These are phyloP conservation scores for Rhypophila decipiens DNA, from an alignment of 495 filamentous ascomycete genomes.

Conservation along the genomic window DNA sequence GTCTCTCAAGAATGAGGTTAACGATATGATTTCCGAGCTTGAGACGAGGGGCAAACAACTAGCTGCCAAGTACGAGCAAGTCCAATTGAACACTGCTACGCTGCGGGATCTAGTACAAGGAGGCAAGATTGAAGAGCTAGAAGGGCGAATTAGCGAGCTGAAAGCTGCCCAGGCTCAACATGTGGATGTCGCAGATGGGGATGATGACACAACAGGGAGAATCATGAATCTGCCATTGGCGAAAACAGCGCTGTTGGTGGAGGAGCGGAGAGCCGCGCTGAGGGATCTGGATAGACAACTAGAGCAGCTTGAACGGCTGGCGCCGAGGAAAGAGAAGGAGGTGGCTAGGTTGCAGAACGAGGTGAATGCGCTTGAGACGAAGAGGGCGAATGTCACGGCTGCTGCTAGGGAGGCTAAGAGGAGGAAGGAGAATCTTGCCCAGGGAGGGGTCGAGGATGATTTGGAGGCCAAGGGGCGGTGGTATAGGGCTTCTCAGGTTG, in stretches of 20 bases:
- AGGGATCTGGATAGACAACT: constrained; percentile 63
- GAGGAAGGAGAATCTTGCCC: constrained; percentile 59
- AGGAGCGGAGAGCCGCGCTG: constrained; percentile 54
- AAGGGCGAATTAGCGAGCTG: constrained; percentile 51
- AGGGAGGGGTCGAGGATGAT: constrained; percentile 65
- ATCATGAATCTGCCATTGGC: constrained; percentile 49
- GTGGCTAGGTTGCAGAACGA: constrained; percentile 67
- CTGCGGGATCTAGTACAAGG: constrained; percentile 51
- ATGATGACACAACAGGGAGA: background rate
- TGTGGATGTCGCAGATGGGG: constrained; percentile 1
- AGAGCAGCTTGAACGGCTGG: constrained; percentile 52
- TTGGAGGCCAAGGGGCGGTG: constrained; percentile 78
- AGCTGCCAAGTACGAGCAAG: constrained; percentile 49
- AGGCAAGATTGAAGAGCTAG: constrained; percentile 51
- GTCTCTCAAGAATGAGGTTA: constrained; percentile 71
- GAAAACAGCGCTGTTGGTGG: constrained; percentile 52
- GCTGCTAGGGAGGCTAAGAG: constrained; percentile 75
- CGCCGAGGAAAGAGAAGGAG: constrained; percentile 69
- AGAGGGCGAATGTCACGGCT: constrained; percentile 57
- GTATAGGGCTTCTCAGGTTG: constrained; percentile 66
- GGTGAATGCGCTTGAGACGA: constrained; percentile 60
- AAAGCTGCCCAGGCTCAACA: constrained; percentile 30
- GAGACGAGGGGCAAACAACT: constrained; percentile 62
- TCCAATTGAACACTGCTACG: constrained; percentile 54
- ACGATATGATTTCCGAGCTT: constrained; percentile 62